These are phyloP conservation scores for Phytophthora nicotianae DNA, from an alignment of 352 stramenopile genomes.

Conservation along the genomic window DNA sequence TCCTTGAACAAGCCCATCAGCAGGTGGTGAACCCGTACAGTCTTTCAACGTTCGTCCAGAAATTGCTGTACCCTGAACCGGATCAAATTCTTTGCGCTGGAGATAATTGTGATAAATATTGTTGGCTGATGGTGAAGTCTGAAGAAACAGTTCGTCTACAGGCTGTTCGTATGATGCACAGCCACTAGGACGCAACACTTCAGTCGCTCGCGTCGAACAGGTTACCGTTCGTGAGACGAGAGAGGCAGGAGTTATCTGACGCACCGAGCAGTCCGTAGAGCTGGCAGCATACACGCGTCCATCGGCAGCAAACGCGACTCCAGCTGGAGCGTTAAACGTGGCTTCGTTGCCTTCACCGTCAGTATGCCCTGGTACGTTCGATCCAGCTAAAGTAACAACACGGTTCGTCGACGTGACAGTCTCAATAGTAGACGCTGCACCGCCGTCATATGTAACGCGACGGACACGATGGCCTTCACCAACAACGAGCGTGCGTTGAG, in stretches of 20 bases:
- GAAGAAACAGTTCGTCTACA: constrained; percentile 88
- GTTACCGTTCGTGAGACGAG: constrained; percentile 68
- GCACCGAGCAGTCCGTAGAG: constrained; percentile 87
- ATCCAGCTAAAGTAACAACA: constrained; percentile 93
- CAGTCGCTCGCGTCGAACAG: constrained; percentile 79
- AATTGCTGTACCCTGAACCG: constrained; percentile 53
- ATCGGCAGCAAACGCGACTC: constrained; percentile 87
- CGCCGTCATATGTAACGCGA: constrained; percentile 76
- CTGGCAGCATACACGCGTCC: constrained; percentile 93
- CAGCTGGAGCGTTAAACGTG: constrained; percentile 89
- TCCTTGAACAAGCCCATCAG: constrained; percentile 81
- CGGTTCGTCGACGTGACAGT: constrained; percentile 64
- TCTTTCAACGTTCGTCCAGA: constrained; percentile 83
- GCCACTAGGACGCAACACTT: constrained; percentile 91
- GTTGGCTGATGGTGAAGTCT: constrained; percentile 70
- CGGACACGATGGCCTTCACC: constrained; percentile 91
- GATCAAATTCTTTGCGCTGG: constrained; percentile 46
- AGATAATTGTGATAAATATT: constrained; percentile 96
- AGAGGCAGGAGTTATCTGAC: constrained; percentile 76
- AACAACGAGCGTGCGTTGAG: constrained; percentile 86
- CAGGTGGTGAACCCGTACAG: constrained; percentile 91
- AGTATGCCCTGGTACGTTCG: constrained; percentile 55
- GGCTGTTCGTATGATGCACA: constrained; percentile 95
- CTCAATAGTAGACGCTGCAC: constrained; percentile 60
- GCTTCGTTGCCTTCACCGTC: constrained; percentile 90